Percentiles rank a stretch among this genome's conserved stretches.
phyloP scores from a whole-genome alignment of 192 early-diverging fungal species.

The Chytriomyces confervae region DNA sequence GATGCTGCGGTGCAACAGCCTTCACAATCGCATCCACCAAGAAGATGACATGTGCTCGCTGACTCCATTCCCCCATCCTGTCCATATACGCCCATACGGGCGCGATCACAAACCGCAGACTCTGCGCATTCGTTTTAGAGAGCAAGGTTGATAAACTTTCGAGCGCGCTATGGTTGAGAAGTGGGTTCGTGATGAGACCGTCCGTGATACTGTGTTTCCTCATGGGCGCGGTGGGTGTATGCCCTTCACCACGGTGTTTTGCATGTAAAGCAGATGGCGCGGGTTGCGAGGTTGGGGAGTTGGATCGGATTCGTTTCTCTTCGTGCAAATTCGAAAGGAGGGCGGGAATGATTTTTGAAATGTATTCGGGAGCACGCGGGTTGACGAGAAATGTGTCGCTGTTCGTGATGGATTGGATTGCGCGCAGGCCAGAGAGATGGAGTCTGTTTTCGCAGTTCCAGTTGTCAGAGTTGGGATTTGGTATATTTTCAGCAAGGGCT shows the following conservation, averaged over 20 bases:
- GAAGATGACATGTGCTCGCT: slow-evolving; percentile 12
- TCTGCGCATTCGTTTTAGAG: slow-evolving; percentile 10
- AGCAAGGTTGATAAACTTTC: slow-evolving; percentile 24
- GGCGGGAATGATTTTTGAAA: slow-evolving; percentile 43
- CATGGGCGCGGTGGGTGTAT: slow-evolving; percentile 14
- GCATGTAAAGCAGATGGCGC: no score
- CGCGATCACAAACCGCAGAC: neutral
- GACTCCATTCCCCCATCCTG: neutral
- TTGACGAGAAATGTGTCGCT: slow-evolving; percentile 40
- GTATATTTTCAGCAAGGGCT: neutral
- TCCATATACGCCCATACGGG: slow-evolving; percentile 34
- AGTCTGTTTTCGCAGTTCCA: slow-evolving; percentile 13
- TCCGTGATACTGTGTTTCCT: slow-evolving; percentile 37
- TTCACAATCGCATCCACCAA: slow-evolving; percentile 15
- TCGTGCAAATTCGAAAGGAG: slow-evolving; percentile 45
- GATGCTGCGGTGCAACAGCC: slow-evolving; percentile 37
- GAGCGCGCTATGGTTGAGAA: slow-evolving; percentile 32
- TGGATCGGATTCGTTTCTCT: neutral
- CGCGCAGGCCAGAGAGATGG: slow-evolving; percentile 47
- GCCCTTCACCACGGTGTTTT: neutral
- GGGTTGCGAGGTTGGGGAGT: neutral
- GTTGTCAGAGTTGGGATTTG: neutral
- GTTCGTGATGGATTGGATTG: slow-evolving; percentile 45
- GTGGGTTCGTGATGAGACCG: slow-evolving; percentile 40
- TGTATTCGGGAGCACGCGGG: slow-evolving; percentile 32